phyloP scores from a whole-genome alignment of 2,329 filamentous ascomycete genomes.

The Aotearoamyces nothofagi region DNA sequence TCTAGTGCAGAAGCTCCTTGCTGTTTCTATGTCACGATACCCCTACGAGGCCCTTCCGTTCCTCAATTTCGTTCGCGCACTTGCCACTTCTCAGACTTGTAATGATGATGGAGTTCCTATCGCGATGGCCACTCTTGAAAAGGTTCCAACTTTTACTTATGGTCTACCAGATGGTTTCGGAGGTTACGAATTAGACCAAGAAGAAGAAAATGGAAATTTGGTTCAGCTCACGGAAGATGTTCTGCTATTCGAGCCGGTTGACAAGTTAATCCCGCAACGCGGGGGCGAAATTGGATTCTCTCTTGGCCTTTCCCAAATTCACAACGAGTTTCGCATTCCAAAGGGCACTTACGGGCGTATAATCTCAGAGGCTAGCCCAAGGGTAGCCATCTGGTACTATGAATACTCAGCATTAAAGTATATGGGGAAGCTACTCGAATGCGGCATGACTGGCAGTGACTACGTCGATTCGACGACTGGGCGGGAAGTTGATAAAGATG shows the following conservation, averaged over 20 bases:
- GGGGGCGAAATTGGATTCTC: conserved; percentile 5
- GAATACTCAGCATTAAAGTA: conserved; percentile 68
- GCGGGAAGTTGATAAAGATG: conserved; percentile 35
- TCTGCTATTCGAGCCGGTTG: conserved; percentile 38
- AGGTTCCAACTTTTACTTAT: conserved; percentile 63
- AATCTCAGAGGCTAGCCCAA: conserved; percentile 61
- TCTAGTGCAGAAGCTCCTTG: conserved; percentile 30
- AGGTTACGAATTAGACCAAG: conserved; percentile 62
- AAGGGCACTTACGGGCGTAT: conserved; percentile 55
- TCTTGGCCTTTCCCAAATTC: conserved; percentile 14
- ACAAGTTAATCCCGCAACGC: conserved; percentile 16
- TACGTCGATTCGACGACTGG: conserved; percentile 26
- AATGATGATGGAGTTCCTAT: conserved; percentile 23
- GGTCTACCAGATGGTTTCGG: conserved; percentile 56
- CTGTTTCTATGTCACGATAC: conserved; percentile 60
- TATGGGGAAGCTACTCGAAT: conserved; percentile 61
- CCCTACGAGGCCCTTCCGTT: conserved; percentile 78
- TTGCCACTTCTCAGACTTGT: conserved; percentile 33
- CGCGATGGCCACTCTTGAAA: conserved; percentile 49
- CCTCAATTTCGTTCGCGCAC: conserved; percentile 50
- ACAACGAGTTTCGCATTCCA: conserved; percentile 43
- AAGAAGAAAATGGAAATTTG: conserved; percentile 74
- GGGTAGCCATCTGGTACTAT: conserved; percentile 60
- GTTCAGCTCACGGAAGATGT: conserved; percentile 53
- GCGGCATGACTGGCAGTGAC: conserved; percentile 41